Evolutionary conservation across 2,329 filamentous ascomycete genomes (phyloP).

Genomic region (Tympanopsis confertula): DNA sequence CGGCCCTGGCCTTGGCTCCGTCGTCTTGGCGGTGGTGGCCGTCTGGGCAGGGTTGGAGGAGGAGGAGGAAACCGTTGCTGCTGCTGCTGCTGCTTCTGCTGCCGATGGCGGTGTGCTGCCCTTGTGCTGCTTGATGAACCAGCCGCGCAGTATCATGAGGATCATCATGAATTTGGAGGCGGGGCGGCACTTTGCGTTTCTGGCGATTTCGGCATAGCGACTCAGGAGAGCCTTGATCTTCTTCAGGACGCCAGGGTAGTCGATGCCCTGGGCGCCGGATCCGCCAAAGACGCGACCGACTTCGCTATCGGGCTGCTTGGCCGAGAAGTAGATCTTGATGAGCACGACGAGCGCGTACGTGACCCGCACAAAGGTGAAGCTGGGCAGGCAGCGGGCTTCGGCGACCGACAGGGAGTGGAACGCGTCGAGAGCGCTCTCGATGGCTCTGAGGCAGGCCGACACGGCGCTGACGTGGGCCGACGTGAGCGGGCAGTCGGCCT

Average conservation of each 20-base stretch:
- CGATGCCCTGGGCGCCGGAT: slow-evolving; percentile 46
- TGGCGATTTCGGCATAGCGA: not conserved
- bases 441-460: slow-evolving; percentile 53
- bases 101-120: not conserved
- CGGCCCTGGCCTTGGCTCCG: too few relatives aligned
- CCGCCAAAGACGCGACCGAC: slow-evolving; percentile 60
- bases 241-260: not conserved
- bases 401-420: slow-evolving; percentile 50
- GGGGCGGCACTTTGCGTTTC: not conserved
- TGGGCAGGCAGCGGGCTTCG: slow-evolving; percentile 52
- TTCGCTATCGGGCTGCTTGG: slow-evolving; percentile 49
- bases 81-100: not conserved
- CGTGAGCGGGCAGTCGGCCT: slow-evolving; percentile 20
- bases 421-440: slow-evolving; percentile 54
- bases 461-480: slow-evolving; percentile 55
- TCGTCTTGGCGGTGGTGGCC: not conserved
- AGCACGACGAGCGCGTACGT: slow-evolving; percentile 62
- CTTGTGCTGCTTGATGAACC: not conserved
- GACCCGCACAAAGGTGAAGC: slow-evolving; percentile 61
- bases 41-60: not conserved
- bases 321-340: slow-evolving; percentile 63
- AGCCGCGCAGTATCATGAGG: not conserved
- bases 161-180: not conserved
- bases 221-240: not conserved
- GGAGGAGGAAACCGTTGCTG: not conserved